These are phyloP conservation scores for Tuber aestivum DNA, from an alignment of 495 filamentous ascomycete species.

Conservation along the genomic window DNA sequence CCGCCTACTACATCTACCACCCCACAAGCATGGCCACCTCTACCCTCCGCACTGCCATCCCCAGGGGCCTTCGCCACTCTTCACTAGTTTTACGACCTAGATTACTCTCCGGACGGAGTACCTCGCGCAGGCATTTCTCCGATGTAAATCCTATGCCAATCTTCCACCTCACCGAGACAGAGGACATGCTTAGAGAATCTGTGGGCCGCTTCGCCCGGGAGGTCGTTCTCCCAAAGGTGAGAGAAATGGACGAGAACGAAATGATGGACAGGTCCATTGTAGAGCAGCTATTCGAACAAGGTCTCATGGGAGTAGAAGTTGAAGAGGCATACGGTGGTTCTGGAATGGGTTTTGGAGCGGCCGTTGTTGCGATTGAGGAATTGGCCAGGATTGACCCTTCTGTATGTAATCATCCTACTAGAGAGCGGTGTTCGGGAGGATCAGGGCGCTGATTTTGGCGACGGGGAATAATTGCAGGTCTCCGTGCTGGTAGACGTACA, in stretches of 20 bases:
- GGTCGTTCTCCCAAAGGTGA: conserved; percentile 81
- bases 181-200: conserved; percentile 77
- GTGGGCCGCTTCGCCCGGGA: conserved; percentile 89
- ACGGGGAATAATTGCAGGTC: conserved; percentile 23
- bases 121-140: conserved; percentile 32
- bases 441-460: not conserved
- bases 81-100: conserved; percentile 11
- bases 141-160: conserved; percentile 72
- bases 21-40: conserved; percentile 15
- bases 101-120: conserved; percentile 10
- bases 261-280: conserved; percentile 82
- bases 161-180: conserved; percentile 83
- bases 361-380: conserved; percentile 95
- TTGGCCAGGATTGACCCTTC: conserved; percentile 89
- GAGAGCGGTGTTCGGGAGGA: not conserved
- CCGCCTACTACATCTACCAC: not conserved
- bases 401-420: conserved; percentile 52
- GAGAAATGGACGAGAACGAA: conserved; percentile 97
- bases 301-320: conserved; percentile 94
- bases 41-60: conserved; percentile 18
- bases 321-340: conserved; percentile 94
- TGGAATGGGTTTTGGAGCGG: conserved; percentile 97
- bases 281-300: conserved; percentile 93
- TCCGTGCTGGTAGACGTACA: conserved; percentile 50
- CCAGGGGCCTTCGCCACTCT: conserved; percentile 20